phyloP scores from a whole-genome alignment of 2,329 filamentous ascomycete species.

The Boeremia lycopersici region DNA sequence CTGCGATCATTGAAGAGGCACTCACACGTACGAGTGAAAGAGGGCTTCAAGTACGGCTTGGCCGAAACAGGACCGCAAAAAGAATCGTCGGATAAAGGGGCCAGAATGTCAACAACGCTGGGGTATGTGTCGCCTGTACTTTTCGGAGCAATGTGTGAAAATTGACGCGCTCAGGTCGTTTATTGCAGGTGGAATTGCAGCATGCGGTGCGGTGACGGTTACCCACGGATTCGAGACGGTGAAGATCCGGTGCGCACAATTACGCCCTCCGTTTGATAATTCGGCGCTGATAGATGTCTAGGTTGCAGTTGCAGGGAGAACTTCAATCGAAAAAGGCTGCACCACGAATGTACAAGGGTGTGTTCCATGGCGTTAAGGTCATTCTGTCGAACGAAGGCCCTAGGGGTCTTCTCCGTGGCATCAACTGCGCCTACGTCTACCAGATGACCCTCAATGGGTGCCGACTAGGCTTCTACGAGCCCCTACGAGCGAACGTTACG shows the following conservation, averaged over 20 bases:
- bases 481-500: constrained; percentile 76
- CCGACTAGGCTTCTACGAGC: constrained; percentile 96
- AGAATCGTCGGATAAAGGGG: constrained; percentile 19
- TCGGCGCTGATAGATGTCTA: constrained; percentile 47
- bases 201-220: constrained; percentile 95
- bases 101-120: constrained; percentile 55
- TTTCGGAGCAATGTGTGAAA: neutral
- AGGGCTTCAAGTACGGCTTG: constrained; percentile 3
- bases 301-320: constrained; percentile 95
- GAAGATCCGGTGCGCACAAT: constrained; percentile 80
- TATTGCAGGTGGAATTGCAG: constrained; percentile 93
- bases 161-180: constrained; percentile 68
- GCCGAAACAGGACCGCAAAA: neutral
- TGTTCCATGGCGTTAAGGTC: constrained; percentile 86
- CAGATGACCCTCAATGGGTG: constrained; percentile 96
- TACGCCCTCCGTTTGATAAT: neutral
- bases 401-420: constrained; percentile 82
- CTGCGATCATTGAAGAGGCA: neutral
- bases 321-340: constrained; percentile 85
- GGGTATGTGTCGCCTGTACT: constrained; percentile 41
- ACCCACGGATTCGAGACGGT: constrained; percentile 99
- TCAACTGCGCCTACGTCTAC: constrained; percentile 94
- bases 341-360: constrained; percentile 86
- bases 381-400: constrained; percentile 91
- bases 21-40: neutral